Percentiles rank a stretch among this genome's conserved stretches.
Evolutionary conservation across 1,139 yeast species (phyloP).

Genomic region (Candida sanyaensis): DNA sequence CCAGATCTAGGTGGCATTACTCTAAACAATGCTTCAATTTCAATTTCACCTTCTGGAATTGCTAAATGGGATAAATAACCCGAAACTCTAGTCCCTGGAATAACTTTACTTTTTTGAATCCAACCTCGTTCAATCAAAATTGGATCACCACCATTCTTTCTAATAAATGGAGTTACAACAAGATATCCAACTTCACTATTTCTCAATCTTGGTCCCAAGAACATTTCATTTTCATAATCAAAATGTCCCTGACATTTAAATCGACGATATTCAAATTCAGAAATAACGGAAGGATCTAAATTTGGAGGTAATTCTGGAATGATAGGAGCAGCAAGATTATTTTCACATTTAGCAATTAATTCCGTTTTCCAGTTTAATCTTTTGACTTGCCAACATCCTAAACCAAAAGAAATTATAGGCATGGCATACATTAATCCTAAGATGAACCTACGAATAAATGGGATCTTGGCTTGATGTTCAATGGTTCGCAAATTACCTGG

Average conservation of each 20-base stretch:
- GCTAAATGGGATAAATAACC: slow-evolving; percentile 63
- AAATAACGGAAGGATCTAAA: slow-evolving; percentile 54
- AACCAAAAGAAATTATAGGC: slow-evolving; percentile 82
- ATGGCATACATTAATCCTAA: slow-evolving; percentile 70
- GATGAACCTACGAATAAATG: slow-evolving; percentile 48
- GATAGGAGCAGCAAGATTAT: slow-evolving; percentile 72
- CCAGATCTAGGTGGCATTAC: slow-evolving; percentile 68
- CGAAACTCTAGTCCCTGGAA: slow-evolving; percentile 56
- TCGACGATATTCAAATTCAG: slow-evolving; percentile 77
- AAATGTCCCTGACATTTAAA: slow-evolving; percentile 75
- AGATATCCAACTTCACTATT: slow-evolving; percentile 79
- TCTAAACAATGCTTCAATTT: slow-evolving; percentile 72
- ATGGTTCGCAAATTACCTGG: slow-evolving; percentile 46
- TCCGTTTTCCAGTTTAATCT: slow-evolving; percentile 89
- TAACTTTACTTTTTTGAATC: slow-evolving; percentile 73
- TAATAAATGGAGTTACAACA: slow-evolving; percentile 78
- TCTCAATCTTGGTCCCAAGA: slow-evolving; percentile 84
- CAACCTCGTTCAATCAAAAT: slow-evolving; percentile 90
- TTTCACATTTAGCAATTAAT: slow-evolving; percentile 80
- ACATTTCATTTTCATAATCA: slow-evolving; percentile 84
- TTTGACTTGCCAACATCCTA: slow-evolving; percentile 93
- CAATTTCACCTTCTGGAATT: slow-evolving; percentile 73
- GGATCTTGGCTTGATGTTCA: slow-evolving; percentile 40
- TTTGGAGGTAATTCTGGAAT: slow-evolving; percentile 63
- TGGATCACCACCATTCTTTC: slow-evolving; percentile 71